A percentile compares a stretch with the other conserved stretches of the same genome.
Conservation (phyloP, 177 flowering plant species). For the Telopea speciosissima region DNA sequence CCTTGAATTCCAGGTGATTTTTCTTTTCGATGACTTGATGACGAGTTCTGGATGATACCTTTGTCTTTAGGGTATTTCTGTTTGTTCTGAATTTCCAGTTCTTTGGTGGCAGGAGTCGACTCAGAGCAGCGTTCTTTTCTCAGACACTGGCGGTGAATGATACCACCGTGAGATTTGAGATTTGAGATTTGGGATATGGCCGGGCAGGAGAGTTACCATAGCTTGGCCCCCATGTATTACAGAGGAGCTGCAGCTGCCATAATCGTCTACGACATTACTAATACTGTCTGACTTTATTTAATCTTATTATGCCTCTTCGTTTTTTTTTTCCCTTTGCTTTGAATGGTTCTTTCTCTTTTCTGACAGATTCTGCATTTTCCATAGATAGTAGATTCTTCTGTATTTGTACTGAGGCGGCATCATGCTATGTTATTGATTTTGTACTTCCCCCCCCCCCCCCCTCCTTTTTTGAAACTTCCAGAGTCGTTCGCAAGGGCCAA, state of each 20-base stretch:
- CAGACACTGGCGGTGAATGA: constrained; percentile 63
- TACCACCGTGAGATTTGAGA: constrained; percentile 72
- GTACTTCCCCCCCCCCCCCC: no score
- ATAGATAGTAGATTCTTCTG: no score
- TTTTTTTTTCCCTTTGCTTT: neutral
- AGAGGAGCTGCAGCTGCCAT: constrained; percentile 88
- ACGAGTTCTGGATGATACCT: neutral
- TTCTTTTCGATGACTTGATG: neutral
- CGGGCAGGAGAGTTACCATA: constrained; percentile 83
- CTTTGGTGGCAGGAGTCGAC: constrained; percentile 60
- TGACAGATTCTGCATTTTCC: neutral
- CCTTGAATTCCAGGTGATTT: constrained; percentile 63
- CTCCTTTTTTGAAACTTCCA: constrained; percentile 17
- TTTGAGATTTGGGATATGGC: constrained; percentile 96
- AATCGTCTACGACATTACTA: constrained; percentile 68
- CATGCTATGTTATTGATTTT: no score
- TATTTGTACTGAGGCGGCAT: neutral
- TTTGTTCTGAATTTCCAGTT: constrained; percentile 2
- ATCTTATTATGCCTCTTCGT: neutral
- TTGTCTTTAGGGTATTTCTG: constrained; percentile 1
- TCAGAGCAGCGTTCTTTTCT: constrained; percentile 84
- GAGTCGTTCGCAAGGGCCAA: constrained; percentile 63
- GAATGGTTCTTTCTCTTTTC: no score
- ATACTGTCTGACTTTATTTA: constrained; percentile 26
- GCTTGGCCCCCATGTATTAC: constrained; percentile 92